Conservation (phyloP, 768 basidiomycete species). For the Lactarius tabidus region DNA sequence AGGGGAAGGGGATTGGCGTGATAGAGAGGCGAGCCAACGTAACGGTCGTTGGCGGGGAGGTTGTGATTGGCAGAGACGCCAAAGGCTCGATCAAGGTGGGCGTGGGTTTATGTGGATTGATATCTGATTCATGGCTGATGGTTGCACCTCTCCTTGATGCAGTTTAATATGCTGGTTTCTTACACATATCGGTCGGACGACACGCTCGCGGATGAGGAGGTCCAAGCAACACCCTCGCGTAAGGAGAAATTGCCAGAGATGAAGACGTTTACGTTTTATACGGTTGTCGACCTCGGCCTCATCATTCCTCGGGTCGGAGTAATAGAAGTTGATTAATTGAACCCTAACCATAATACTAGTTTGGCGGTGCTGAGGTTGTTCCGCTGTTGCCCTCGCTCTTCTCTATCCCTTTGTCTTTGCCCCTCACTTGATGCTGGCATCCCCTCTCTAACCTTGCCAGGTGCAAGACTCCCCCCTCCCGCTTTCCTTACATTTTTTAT, state of each 20-base stretch:
- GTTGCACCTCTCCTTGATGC: conserved; percentile 1
- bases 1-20: conserved; percentile 64
- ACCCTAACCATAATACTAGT: conserved; percentile 11
- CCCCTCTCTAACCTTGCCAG: conserved; percentile 36
- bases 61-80: conserved; percentile 78
- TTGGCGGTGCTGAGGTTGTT: not conserved
- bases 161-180: conserved; percentile 94
- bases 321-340: conserved; percentile 8
- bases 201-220: conserved; percentile 58
- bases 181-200: conserved; percentile 96
- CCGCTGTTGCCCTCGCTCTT: not conserved
- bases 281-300: conserved; percentile 72
- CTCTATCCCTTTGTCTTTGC: not conserved
- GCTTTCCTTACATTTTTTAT: not conserved
- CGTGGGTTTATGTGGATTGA: not conserved
- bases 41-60: conserved; percentile 84
- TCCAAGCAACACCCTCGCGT: conserved; percentile 34
- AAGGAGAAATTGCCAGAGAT: conserved; percentile 58
- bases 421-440: conserved; percentile 22
- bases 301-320: conserved; percentile 48
- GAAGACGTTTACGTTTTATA: conserved; percentile 89
- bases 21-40: conserved; percentile 88
- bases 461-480: conserved; percentile 37
- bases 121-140: conserved; percentile 13
- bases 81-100: conserved; percentile 74